A percentile compares a stretch with the other conserved stretches of the same genome.
These are phyloP conservation scores for Globisporangium camurandrum DNA, from an alignment of 352 stramenopile genomes.

Conservation along the genomic window DNA sequence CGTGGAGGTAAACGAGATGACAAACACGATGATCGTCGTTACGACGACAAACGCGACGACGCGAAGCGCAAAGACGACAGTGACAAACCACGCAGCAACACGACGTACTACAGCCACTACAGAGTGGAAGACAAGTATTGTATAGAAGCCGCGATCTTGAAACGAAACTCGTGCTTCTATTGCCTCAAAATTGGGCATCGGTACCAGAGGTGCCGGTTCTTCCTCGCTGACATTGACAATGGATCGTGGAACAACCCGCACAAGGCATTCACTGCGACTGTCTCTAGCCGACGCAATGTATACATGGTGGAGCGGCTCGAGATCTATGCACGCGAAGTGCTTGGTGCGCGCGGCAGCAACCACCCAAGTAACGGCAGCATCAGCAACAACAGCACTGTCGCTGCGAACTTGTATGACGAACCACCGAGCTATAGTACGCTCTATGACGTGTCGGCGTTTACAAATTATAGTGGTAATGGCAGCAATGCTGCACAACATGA, in stretches of 20 bases:
- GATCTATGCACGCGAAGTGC: conserved; percentile 25
- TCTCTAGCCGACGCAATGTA: conserved; percentile 22
- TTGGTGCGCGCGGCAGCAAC: no score
- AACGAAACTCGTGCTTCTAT: conserved; percentile 27
- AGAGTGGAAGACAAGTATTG: conserved; percentile 2
- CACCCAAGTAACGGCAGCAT: background rate
- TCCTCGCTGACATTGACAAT: conserved; percentile 33
- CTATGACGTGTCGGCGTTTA: no score
- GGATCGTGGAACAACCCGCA: conserved; percentile 17
- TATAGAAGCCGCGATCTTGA: background rate
- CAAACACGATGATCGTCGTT: conserved; percentile 1
- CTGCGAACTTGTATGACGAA: background rate
- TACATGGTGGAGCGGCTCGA: conserved; percentile 34
- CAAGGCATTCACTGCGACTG: conserved; percentile 28
- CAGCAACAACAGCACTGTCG: background rate
- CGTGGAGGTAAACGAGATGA: conserved; percentile 2
- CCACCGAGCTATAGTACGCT: no score
- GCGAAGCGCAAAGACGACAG: conserved; percentile 1
- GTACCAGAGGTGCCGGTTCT: conserved; percentile 31
- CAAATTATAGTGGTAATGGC: no score
- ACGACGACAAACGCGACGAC: conserved; percentile 10
- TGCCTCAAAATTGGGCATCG: conserved; percentile 33
- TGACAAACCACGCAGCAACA: background rate
- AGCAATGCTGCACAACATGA: no score
- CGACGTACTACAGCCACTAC: conserved; percentile 4